A percentile compares a stretch with the other conserved stretches of the same genome.
These are phyloP conservation scores for Xylaria telfairii DNA, from an alignment of 495 filamentous ascomycete genomes.

Conservation along the genomic window DNA sequence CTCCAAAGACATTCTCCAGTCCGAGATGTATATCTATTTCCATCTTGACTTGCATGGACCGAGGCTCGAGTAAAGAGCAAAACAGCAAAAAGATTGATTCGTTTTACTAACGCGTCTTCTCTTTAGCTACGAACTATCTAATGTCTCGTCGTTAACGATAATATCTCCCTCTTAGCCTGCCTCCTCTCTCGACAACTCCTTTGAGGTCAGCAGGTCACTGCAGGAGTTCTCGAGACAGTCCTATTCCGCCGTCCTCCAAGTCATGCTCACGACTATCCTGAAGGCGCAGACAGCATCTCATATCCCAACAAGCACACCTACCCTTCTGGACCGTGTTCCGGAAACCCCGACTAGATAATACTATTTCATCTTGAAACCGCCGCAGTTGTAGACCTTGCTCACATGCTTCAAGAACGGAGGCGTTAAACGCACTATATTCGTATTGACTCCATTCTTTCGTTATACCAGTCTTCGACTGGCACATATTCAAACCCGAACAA, in stretches of 20 bases:
- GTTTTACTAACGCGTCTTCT: slow-evolving; percentile 41
- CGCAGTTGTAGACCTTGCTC: neutral
- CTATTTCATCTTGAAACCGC: neutral
- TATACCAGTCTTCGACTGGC: neutral
- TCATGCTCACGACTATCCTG: slow-evolving; percentile 24
- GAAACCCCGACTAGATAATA: slow-evolving; percentile 5
- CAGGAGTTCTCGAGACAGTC: slow-evolving; percentile 68
- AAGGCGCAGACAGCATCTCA: neutral
- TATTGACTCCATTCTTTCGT: neutral
- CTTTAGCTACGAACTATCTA: slow-evolving; percentile 37
- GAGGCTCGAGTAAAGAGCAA: slow-evolving; percentile 11
- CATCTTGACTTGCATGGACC: neutral
- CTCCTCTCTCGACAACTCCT: slow-evolving; percentile 62
- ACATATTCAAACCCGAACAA: neutral
- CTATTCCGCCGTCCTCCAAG: slow-evolving; percentile 33
- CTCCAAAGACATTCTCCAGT: neutral
- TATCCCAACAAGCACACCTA: neutral
- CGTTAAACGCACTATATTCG: neutral
- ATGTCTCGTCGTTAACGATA: slow-evolving; percentile 33
- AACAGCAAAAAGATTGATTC: slow-evolving; percentile 9
- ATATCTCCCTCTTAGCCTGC: slow-evolving; percentile 41
- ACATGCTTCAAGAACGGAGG: neutral
- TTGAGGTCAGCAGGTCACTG: slow-evolving; percentile 94
- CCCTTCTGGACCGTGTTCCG: neutral
- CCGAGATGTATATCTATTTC: neutral